These are phyloP conservation scores for Aegilops tauschii DNA, from an alignment of 176 grass and related monocot genomes.

Conservation along the genomic window DNA sequence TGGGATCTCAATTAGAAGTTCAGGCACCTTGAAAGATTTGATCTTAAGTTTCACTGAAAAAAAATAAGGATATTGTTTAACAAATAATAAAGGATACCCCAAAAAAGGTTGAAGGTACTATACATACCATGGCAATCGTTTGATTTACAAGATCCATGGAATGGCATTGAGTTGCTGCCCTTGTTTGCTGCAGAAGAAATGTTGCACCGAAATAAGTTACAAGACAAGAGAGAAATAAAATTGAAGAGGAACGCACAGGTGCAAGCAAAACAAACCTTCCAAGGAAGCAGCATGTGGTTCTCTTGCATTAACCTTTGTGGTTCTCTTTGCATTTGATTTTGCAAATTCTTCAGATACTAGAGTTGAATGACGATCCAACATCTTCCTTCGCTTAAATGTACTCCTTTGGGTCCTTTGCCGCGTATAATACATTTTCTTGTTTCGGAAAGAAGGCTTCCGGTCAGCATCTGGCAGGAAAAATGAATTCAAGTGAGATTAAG, in stretches of 20 bases:
- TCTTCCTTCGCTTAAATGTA: constrained; percentile 88
- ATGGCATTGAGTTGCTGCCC: constrained; percentile 41
- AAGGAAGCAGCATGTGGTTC: constrained; percentile 24
- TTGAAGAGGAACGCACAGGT: constrained; percentile 18
- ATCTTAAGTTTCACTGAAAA: constrained; percentile 82
- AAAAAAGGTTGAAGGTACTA: neutral
- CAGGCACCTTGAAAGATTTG: constrained; percentile 95
- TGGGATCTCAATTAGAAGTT: constrained; percentile 93
- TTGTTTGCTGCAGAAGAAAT: constrained; percentile 66
- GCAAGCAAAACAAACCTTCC: constrained; percentile 47
- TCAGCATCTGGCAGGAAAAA: constrained; percentile 62
- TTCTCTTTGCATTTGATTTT: constrained; percentile 33
- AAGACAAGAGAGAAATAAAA: neutral
- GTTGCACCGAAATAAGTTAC: constrained; percentile 17
- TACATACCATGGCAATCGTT: constrained; percentile 50
- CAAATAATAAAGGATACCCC: neutral
- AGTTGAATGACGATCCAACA: constrained; percentile 50
- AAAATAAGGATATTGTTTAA: constrained; percentile 1
- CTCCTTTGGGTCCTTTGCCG: constrained; percentile 81
- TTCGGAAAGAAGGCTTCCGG: constrained; percentile 54
- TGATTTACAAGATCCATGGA: constrained; percentile 48
- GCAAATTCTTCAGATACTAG: constrained; percentile 45
- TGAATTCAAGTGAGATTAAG: constrained; percentile 43
- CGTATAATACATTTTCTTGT: constrained; percentile 80
- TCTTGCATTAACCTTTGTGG: constrained; percentile 30